Conservation (phyloP, 1,284 basidiomycete genomes). For the Boletus subluridellus region DNA sequence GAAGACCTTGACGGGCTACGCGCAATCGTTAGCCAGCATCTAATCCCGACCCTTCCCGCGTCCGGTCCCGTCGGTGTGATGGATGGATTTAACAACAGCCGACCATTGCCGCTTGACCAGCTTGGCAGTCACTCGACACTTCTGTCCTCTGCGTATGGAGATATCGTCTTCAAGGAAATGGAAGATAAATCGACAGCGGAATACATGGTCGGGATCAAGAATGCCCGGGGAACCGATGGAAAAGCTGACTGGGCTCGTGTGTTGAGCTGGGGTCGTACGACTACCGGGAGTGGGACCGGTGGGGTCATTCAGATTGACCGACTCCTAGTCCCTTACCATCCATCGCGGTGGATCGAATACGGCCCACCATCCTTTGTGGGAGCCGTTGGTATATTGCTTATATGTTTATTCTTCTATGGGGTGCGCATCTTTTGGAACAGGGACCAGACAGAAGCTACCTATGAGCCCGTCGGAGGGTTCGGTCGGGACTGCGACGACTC, state of each 20-base stretch:
- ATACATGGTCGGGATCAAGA: slow-evolving; percentile 87
- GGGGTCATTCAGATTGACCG: slow-evolving; percentile 89
- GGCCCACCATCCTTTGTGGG: slow-evolving; percentile 62
- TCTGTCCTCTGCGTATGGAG: slow-evolving; percentile 71
- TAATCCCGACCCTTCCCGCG: slow-evolving; percentile 59
- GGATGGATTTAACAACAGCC: slow-evolving; percentile 56
- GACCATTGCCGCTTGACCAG: slow-evolving; percentile 70
- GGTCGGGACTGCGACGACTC: slow-evolving; percentile 55
- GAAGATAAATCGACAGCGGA: slow-evolving; percentile 41
- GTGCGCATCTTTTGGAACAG: slow-evolving; percentile 62
- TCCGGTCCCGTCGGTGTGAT: slow-evolving; percentile 25
- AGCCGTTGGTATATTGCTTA: slow-evolving; percentile 51
- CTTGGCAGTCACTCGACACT: slow-evolving; percentile 73
- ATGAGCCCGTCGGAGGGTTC: slow-evolving; percentile 80
- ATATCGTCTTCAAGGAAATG: slow-evolving; percentile 70
- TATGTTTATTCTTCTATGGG: slow-evolving; percentile 69
- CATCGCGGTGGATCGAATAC: slow-evolving; percentile 75
- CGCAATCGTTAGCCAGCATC: slow-evolving; percentile 81
- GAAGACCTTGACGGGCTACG: slow-evolving; percentile 58
- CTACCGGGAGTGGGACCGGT: slow-evolving; percentile 63
- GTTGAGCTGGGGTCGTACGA: slow-evolving; percentile 78
- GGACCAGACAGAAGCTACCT: slow-evolving; percentile 77
- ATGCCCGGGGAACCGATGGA: slow-evolving; percentile 73
- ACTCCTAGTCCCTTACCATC: slow-evolving; percentile 81
- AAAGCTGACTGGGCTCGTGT: slow-evolving; percentile 75